Evolutionary conservation across 2,329 filamentous ascomycete genomes (phyloP).

Genomic region (Aspergillus tubingensis): DNA sequence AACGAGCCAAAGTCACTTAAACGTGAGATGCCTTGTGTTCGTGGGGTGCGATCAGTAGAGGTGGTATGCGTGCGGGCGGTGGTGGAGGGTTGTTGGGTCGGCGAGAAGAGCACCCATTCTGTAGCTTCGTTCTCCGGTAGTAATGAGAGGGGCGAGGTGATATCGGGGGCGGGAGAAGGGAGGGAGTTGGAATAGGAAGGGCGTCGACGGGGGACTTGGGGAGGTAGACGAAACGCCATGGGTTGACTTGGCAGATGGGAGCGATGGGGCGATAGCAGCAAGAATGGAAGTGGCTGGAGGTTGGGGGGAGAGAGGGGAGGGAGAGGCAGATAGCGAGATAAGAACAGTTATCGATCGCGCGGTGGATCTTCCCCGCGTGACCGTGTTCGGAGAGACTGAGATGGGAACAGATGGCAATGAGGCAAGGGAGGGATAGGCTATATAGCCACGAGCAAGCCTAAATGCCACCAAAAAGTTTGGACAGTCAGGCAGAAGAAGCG

Average conservation of each 20-base stretch:
- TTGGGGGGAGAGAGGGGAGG: background rate
- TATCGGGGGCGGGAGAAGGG: constrained; percentile 29
- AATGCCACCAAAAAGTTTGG: too few species aligned
- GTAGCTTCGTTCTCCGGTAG: constrained; percentile 69
- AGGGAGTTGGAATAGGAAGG: constrained; percentile 36
- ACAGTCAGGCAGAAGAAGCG: background rate
- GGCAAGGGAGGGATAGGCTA: background rate
- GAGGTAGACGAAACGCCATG: constrained; percentile 44
- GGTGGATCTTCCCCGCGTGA: constrained; percentile 28
- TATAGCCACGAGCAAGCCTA: background rate
- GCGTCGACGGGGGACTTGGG: constrained; percentile 38
- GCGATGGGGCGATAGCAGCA: background rate
- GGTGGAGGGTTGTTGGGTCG: constrained; percentile 65
- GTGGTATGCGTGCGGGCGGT: constrained; percentile 70
- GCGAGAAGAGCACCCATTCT: constrained; percentile 96
- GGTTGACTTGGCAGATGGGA: constrained; percentile 4
- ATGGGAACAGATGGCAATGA: background rate
- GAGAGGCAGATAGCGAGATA: constrained; percentile 9
- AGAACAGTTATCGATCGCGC: constrained; percentile 19
- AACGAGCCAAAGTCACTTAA: constrained; percentile 81
- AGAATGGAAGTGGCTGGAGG: background rate
- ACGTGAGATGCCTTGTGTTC: constrained; percentile 68
- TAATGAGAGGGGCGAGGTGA: constrained; percentile 32
- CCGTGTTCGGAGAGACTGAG: background rate
- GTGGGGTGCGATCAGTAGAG: constrained; percentile 64